Base-by-base conservation (phyloP, 2,329 filamentous ascomycete species). In the Cryoendolithus antarcticus region DNA sequence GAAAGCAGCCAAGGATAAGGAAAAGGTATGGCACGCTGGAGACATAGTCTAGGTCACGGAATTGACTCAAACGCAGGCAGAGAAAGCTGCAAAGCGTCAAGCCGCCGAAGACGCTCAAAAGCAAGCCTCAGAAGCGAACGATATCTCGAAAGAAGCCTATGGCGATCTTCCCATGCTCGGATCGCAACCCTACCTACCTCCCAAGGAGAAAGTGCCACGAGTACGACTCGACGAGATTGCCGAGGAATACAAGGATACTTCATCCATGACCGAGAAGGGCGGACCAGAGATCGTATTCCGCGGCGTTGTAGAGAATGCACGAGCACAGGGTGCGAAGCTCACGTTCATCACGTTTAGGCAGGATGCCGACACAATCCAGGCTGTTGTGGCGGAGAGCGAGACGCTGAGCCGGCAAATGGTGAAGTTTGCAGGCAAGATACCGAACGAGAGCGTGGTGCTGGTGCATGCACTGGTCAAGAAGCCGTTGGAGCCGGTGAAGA, bases 261-360 rank as follows among this genome's bases (percentile, higher is more conserved):
- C 43, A 32, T 43, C 45, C 28, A 48, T 44, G 35, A 49, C 52
- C 32, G 46, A 58, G 43, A 56, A 54, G 35, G 63, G 60, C 46
- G 63, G 63, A 41, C 61, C 63, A 28, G 74, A 75, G 24, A 72
- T 95, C 50, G 78, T 77, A 33, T 71, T 95, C 53, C 74, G 86
- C 30, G 85, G 77, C 24, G 85, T 83, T 69, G 73, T 95, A 30
- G 84, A 93, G 61, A 95, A 93, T 66, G 77, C 82, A 27, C 77
- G 89, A 48, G 79, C 82, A 52, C 89, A 96, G 66, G 80, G 82
- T 44, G 86, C 86, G 49, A 93, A 94, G 70, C 81, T 95, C 67
- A 82, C 78, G 32, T 95, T 95, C 65, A 65, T 95, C 53, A 86
- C 91, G 66, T 71, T 96, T 51, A 75, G 85, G 61, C 77, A 83